Evolutionary conservation across 1,284 basidiomycete genomes (phyloP), one percentile per base, ranked within the genome.

Genomic region (Austroboletus rostrupii): DNA sequence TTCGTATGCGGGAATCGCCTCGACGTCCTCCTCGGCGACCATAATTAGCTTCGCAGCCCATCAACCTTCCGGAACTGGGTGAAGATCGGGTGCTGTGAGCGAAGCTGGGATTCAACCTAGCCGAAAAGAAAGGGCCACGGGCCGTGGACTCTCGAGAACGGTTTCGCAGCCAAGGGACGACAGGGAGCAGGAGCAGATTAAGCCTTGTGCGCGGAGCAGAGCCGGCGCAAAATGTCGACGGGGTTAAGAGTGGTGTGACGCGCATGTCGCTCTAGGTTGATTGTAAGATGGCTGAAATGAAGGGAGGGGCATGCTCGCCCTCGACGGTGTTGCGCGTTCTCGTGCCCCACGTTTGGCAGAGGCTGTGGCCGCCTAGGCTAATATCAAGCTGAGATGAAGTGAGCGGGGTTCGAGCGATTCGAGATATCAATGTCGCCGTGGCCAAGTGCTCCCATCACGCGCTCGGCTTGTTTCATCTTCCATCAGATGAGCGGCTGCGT

Each of bases 101-200:
- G 55, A 59, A 29, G 55, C 58, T 64, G 57, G 46, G 61, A 67
- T 52, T 56, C 46, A 45, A 54, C 49, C 48, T 55, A 60, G 45
- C 57, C 60, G 60, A 63, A 55, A 53, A 62, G 45, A 36, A 46
- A 57, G 53, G 53, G 45, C 45, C 49, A 66, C 61, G 61, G 66
- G 19, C 53, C 41, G 50, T 39, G 47, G 49, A 45, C n/a, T 48
- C 59, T 62, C 49, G 46, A 59, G 48, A 57, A 58, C 44, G 36
- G 44, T 45, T 26, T 26, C 23, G 47, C 47, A 49, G 50, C 26
- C 12, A 48, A 47, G 44, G 55, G 50, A 53, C 50, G 38, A 11
- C 35, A 55, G 43, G 46, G 54, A 50, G 39, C 49, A 42, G 53
- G 51, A 52, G 50, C 45, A 45, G 43, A 35, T 50, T 53, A 63